These are phyloP conservation scores for Hericium alpestre DNA, from an alignment of 768 basidiomycete genomes.

Conservation along the genomic window DNA sequence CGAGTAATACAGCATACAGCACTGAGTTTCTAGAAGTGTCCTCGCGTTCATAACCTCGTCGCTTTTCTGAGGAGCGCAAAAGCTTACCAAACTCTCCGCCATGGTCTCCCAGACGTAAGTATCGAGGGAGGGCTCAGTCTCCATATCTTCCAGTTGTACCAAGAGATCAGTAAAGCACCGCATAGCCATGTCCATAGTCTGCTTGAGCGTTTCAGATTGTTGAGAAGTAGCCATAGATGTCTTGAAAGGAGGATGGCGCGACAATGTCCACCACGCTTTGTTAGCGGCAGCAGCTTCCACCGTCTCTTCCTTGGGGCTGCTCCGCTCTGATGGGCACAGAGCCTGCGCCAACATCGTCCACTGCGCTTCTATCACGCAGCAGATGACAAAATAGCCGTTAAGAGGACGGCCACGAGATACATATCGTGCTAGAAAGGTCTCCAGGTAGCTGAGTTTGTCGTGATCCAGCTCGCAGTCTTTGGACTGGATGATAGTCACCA, in stretches of 20 bases:
- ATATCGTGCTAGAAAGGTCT: constrained; percentile 67
- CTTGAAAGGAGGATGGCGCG: constrained; percentile 39
- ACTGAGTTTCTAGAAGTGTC: constrained; percentile 59
- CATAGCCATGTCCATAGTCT: constrained; percentile 50
- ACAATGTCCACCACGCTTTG: constrained; percentile 64
- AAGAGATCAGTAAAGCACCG: constrained; percentile 72
- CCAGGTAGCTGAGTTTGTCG: constrained; percentile 40
- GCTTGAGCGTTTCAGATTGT: constrained; percentile 25
- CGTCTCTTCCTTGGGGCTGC: constrained; percentile 8
- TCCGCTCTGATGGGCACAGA: constrained; percentile 25
- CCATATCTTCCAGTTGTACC: constrained; percentile 74
- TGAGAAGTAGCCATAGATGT: constrained; percentile 26
- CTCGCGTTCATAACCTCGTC: background rate
- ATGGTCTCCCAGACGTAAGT: constrained; percentile 91
- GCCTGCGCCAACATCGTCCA: constrained; percentile 80
- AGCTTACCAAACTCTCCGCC: constrained; percentile 73
- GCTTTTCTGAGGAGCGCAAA: constrained; percentile 1
- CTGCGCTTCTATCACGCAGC: constrained; percentile 76
- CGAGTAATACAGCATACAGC: constrained; percentile 71
- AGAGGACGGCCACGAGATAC: constrained; percentile 66
- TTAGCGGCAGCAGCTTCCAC: constrained; percentile 75
- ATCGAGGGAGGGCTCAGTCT: constrained; percentile 65
- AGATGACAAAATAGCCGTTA: constrained; percentile 82
- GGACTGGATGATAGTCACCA: constrained; percentile 50
- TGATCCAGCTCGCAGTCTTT: constrained; percentile 40